Evolutionary conservation across 352 stramenopile species (phyloP), one percentile per base, ranked within the genome.

Genomic region (Globisporangium nunn): DNA sequence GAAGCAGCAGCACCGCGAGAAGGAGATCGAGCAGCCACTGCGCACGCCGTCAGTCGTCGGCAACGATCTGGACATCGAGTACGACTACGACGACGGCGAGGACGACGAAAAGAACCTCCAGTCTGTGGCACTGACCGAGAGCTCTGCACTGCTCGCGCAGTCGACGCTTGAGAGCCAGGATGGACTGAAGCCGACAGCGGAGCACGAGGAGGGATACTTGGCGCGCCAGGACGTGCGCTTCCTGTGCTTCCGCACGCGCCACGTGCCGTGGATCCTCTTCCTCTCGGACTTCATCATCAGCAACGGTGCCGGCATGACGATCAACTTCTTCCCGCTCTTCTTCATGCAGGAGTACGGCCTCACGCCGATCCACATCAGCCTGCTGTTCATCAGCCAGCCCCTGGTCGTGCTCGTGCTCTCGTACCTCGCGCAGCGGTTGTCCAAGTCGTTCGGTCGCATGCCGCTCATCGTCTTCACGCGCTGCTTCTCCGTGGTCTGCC

Each of bases 261-360:
- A 88, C 51, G 75, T 89, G 17, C 81, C 79, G 5, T 78, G 64
- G 40, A 39, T 92, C 37, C 64, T 92, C 29, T 87, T 90, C 53
- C 48, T 64, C 12, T 77, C 78, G 35, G 78, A 87, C 57, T 88
- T 92, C 43, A 62, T 92, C 54, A 66, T 87, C 54, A 84, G 75
- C 67, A 87, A 85, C 51, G 79, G 70, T 33, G 68, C 68, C 3
- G 81, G 81, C 15, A 69, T 92, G 53, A 74, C 77, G 31, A 63
- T 71, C 29, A 74, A 70, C 41, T 83, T 83, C 40, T 78, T 90
- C 54, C 72, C 79, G 41, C 66, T 92, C 7, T 90, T 88, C 62
- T 81, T 92, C 52, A 60, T 66, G 49, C 64, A 71, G 1, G 75
- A 92, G 39, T 85, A 77, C 33, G 71, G 54, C 0, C 44, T 90